Base-by-base conservation (phyloP, 192 early-diverging fungal genomes). In the Diversispora epigaea region DNA sequence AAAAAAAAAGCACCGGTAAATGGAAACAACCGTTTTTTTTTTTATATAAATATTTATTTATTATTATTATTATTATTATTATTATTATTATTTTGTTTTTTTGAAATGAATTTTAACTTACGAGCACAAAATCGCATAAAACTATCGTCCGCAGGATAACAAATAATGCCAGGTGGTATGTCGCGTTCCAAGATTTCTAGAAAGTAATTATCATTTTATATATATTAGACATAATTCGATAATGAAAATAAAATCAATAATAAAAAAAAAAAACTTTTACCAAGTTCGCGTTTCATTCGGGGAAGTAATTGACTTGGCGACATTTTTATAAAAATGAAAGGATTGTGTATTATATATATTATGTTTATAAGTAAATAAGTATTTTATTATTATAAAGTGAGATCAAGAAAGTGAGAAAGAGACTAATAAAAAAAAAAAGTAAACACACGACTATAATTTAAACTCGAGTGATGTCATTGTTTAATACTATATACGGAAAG, bases 111-210 rank as follows among this genome's bases (percentile, higher is more conserved):
- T 43, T n/a, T n/a, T 40, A 47, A n/a, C 68, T 68, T 90, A 83
- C 86, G 86, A 25, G 87, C 84, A 52, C 86, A 83, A 68, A 89
- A 82, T 56, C 79, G 82, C 21, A 85, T 77, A 17, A 89, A 82
- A 70, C 81, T 80, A 68, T 90, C 90, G 61, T 86, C 82, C 39
- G 84, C 68, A 19, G 89, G 91, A 60, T 89, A 87, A 76, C 91
- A 92, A 22, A 87, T 67, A 14, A 89, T 84, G 2, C 87, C 89
- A 10, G 83, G 79, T 0, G 88, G 87, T 7, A 88, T 86, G 46
- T 73, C 71, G 8, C 45, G 58, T 63, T 73, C 71, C 21, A 73
- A 10, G 10, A 73, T 73, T 61, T 73, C 71, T 73, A 19, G 32
- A 3, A 39, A 49, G 47, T 12, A 47, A 45, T 2, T 6, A 14